Evolutionary conservation across 2,329 filamentous ascomycete genomes (phyloP).

Genomic region (Tolypocladium ovalisporum): DNA sequence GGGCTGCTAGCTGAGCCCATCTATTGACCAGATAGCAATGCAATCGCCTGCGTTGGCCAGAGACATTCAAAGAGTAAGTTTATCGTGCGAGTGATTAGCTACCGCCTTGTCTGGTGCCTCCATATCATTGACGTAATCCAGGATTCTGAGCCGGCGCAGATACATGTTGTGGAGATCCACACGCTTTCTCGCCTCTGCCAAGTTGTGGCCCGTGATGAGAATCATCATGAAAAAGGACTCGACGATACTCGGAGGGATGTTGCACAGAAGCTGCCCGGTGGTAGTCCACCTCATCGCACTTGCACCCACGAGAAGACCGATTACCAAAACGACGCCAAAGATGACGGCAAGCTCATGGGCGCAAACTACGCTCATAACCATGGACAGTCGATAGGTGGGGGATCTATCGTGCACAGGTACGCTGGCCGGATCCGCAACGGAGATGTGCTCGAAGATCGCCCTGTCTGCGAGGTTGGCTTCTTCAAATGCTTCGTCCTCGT

Average conservation of each 20-base stretch:
- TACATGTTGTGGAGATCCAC: conserved; percentile 23
- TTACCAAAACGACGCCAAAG: conserved; percentile 7
- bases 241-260: conserved; percentile 12
- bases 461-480: conserved; percentile 5
- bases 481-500: conserved; percentile 8
- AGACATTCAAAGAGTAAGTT: neutral
- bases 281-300: conserved; percentile 12
- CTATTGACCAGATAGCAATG: neutral
- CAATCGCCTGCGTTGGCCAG: no score
- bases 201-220: conserved; percentile 12
- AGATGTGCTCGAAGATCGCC: conserved; percentile 7
- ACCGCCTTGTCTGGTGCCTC: neutral
- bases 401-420: neutral
- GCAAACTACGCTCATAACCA: conserved; percentile 9
- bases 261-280: conserved; percentile 13
- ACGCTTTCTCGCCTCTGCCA: conserved; percentile 9
- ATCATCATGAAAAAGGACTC: conserved; percentile 16
- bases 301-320: conserved; percentile 10
- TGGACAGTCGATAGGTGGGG: conserved; percentile 8
- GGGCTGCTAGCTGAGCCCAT: neutral
- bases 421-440: conserved; percentile 1
- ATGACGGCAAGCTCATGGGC: conserved; percentile 10
- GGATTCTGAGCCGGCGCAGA: conserved; percentile 23
- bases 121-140: conserved; percentile 26
- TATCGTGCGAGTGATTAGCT: no score